Evolutionary conservation across 2,329 filamentous ascomycete species (phyloP).

Genomic region (Ceratocystis variospora): DNA sequence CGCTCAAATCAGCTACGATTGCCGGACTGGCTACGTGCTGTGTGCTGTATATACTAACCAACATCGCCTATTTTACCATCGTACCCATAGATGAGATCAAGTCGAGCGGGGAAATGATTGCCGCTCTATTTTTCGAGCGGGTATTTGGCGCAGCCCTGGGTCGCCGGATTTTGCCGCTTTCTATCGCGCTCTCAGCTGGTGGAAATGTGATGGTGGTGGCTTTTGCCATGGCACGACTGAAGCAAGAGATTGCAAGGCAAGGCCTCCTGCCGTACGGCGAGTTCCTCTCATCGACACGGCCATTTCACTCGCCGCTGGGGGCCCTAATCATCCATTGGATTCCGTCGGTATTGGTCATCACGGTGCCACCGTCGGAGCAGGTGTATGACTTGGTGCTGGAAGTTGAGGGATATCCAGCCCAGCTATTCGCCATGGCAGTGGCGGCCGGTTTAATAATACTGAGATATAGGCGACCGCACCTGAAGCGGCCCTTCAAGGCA

Average conservation of each 20-base stretch:
- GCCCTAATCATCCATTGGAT: conserved; percentile 56
- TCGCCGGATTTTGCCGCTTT: conserved; percentile 43
- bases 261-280: conserved; percentile 53
- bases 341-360: conserved; percentile 52
- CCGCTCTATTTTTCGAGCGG: conserved; percentile 51
- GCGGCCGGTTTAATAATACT: conserved; percentile 47
- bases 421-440: conserved; percentile 45
- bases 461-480: conserved; percentile 43
- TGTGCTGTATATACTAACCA: conserved; percentile 52
- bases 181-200: conserved; percentile 51
- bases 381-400: conserved; percentile 63
- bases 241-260: conserved; percentile 59
- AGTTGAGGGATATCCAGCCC: conserved; percentile 53
- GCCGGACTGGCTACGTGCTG: conserved; percentile 48
- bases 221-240: conserved; percentile 53
- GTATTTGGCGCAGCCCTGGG: conserved; percentile 48
- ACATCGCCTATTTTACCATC: conserved; percentile 48
- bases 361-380: conserved; percentile 47
- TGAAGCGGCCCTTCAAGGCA: conserved; percentile 50
- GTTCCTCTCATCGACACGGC: conserved; percentile 48
- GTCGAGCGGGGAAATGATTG: conserved; percentile 51
- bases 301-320: conserved; percentile 53
- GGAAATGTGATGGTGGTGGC: conserved; percentile 63
- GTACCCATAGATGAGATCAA: conserved; percentile 55
- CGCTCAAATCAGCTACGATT: conserved; percentile 47